Percentiles rank a stretch among this genome's conserved stretches.
These are phyloP conservation scores for Pichiaceae sp. DNA, from an alignment of 1,139 yeast genomes.

Conservation along the genomic window DNA sequence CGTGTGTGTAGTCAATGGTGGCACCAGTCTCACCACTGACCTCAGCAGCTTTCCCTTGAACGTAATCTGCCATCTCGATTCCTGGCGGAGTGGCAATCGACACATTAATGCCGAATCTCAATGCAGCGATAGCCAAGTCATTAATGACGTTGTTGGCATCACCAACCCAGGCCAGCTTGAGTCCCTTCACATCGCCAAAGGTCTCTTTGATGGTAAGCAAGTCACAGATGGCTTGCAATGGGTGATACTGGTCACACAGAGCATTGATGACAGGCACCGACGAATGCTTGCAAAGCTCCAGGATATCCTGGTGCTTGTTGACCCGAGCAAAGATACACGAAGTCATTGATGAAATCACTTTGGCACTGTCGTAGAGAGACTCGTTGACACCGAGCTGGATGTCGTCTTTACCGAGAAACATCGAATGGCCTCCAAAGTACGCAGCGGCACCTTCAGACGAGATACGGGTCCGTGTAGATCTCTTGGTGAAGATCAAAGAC, in stretches of 20 bases:
- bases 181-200: conserved; percentile 48
- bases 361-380: conserved; percentile 77
- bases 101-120: conserved; percentile 78
- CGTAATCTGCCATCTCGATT: conserved; percentile 53
- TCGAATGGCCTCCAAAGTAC: conserved; percentile 91
- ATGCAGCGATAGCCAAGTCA: conserved; percentile 86
- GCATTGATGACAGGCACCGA: conserved; percentile 89
- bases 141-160: conserved; percentile 94
- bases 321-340: conserved; percentile 96
- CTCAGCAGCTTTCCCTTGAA: conserved; percentile 45
- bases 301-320: conserved; percentile 73
- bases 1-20: conserved; percentile 54
- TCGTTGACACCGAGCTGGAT: conserved; percentile 95
- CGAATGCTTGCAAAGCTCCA: conserved; percentile 65
- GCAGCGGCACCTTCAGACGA: conserved; percentile 93
- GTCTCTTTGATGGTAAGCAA: conserved; percentile 76
- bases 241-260: conserved; percentile 87
- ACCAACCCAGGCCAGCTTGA: conserved; percentile 92
- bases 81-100: conserved; percentile 76
- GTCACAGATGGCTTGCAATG: conserved; percentile 92
- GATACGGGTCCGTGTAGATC: conserved; percentile 92
- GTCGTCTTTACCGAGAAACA: conserved; percentile 94
- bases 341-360: conserved; percentile 90
- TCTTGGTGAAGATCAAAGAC: conserved; percentile 76
- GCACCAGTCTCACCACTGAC: conserved; percentile 46